Evolutionary conservation across 2,329 filamentous ascomycete species (phyloP).

Genomic region (Aspergillus sp.): DNA sequence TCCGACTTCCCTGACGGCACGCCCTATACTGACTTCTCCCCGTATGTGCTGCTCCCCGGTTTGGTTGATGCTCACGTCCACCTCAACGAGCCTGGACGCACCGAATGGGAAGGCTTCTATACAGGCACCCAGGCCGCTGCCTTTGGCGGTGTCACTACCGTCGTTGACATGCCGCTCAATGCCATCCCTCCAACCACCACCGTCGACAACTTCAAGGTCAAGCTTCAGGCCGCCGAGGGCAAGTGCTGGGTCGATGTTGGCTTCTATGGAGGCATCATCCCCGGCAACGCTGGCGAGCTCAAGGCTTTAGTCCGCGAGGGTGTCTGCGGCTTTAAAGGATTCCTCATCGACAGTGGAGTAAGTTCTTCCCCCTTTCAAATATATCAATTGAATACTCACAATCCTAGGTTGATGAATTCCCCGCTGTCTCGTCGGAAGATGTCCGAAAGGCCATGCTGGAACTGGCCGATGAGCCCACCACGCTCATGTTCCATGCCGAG

Average conservation of each 20-base stretch:
- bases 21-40: constrained; percentile 79
- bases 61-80: constrained; percentile 97
- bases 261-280: constrained; percentile 93
- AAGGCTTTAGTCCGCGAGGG: constrained; percentile 79
- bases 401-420: constrained; percentile 84
- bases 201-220: constrained; percentile 75
- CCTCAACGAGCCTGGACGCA: constrained; percentile 92
- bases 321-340: constrained; percentile 95
- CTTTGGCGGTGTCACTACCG: constrained; percentile 93
- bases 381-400: constrained; percentile 13
- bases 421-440: constrained; percentile 78
- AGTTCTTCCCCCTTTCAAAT: constrained; percentile 42
- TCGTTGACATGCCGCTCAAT: constrained; percentile 97
- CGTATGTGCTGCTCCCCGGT: constrained; percentile 81
- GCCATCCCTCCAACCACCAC: constrained; percentile 96
- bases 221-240: constrained; percentile 76
- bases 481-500: constrained; percentile 98
- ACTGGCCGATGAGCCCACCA: constrained; percentile 78
- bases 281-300: constrained; percentile 79
- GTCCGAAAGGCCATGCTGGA: constrained; percentile 77
- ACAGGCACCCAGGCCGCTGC: constrained; percentile 92
- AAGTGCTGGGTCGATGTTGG: constrained; percentile 99
- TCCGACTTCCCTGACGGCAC: constrained; percentile 71
- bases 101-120: constrained; percentile 98
- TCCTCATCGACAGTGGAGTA: constrained; percentile 94